phyloP scores from a whole-genome alignment of 257 asterid species.

The Solanum piurae region DNA sequence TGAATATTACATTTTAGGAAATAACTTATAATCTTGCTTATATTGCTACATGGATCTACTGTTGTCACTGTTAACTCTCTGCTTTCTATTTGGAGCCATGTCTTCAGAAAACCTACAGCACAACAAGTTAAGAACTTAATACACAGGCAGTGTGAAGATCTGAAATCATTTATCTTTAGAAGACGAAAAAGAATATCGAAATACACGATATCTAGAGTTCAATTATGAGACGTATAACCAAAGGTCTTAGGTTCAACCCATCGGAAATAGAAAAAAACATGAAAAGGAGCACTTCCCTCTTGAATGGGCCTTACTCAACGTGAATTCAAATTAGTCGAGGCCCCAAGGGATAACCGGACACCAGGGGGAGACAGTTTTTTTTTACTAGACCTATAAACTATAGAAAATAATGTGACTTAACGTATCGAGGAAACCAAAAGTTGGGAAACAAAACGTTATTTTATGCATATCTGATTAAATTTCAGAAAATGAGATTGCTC shows the following conservation, averaged over 20 bases:
- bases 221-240: background rate
- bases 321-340: background rate
- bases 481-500: background rate
- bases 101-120: slow-evolving; percentile 31
- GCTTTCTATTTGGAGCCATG: slow-evolving; percentile 20
- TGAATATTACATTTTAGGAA: background rate
- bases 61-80: slow-evolving; percentile 12
- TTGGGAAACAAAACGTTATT: background rate
- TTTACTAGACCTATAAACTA: background rate
- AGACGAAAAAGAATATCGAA: background rate
- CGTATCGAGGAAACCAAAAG: background rate
- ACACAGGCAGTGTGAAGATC: background rate
- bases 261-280: background rate
- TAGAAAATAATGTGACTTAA: background rate
- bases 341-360: background rate
- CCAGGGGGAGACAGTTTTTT: background rate
- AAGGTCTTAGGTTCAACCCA: background rate
- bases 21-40: background rate
- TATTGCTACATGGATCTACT: background rate
- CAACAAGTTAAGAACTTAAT: background rate
- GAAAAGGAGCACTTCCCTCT: background rate
- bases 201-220: background rate
- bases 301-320: background rate
- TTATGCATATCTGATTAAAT: background rate
- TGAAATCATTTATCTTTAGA: background rate